Conservation (phyloP, 805 yeast species). For the Myxozyma vanderwaltii region DNA sequence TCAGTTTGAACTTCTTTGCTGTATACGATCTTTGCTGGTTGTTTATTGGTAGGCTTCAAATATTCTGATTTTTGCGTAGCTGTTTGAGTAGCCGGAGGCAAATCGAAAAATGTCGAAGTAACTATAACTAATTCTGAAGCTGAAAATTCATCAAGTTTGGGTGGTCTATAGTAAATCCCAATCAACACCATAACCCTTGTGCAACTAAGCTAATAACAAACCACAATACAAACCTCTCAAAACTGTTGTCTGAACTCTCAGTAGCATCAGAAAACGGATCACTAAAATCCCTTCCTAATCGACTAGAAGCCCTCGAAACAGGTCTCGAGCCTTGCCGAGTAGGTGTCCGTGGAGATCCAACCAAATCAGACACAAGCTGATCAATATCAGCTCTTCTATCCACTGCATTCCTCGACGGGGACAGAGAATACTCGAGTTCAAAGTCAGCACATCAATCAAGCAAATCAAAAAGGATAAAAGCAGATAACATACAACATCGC, state of each 20-base stretch:
- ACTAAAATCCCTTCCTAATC: neutral
- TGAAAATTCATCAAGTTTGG: neutral
- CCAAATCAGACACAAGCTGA: slow-evolving; percentile 38
- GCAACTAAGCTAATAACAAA: no score
- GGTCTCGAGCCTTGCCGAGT: neutral
- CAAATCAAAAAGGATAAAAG: neutral
- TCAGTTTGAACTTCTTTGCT: slow-evolving; percentile 40
- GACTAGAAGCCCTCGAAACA: neutral
- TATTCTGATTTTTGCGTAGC: neutral
- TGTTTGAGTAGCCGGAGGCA: neutral
- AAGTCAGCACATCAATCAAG: neutral
- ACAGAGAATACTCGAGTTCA: slow-evolving; percentile 1
- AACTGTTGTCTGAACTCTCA: neutral
- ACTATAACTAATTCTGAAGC: neutral
- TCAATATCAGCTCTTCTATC: slow-evolving; percentile 34
- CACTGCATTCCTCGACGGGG: slow-evolving; percentile 5
- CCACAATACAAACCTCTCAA: neutral
- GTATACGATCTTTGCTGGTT: slow-evolving; percentile 30
- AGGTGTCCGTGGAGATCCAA: slow-evolving; percentile 24
- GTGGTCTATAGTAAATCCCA: no score
- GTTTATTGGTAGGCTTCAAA: no score
- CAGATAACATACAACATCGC: slow-evolving; percentile 14
- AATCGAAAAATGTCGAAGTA: slow-evolving; percentile 10
- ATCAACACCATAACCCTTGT: no score
- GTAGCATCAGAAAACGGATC: neutral